phyloP scores from a whole-genome alignment of 2,329 filamentous ascomycete species.

The Botrytis cinerea region DNA sequence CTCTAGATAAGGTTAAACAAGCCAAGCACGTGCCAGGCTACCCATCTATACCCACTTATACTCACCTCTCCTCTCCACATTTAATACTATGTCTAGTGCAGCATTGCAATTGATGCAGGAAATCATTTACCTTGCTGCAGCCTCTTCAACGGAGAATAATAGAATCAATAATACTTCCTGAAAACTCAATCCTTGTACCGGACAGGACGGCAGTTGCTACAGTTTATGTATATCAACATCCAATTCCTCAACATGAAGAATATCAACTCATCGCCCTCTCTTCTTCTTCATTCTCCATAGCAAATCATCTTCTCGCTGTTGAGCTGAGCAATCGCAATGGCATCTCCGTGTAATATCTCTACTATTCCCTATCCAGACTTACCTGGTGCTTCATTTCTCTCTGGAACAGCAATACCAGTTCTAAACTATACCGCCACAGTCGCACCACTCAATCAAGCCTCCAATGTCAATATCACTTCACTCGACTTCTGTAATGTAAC shows the following conservation, averaged over 20 bases:
- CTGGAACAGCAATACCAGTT: not conserved
- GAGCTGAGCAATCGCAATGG: not conserved
- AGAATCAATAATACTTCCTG: too few species aligned
- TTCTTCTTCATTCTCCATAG: not conserved
- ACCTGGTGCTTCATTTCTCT: constrained; percentile 5
- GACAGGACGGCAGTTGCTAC: too few species aligned
- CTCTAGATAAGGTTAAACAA: too few species aligned
- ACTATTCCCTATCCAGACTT: not conserved
- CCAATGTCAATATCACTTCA: not conserved
- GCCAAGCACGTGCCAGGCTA: too few species aligned
- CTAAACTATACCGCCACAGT: not conserved
- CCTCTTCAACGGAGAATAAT: too few species aligned
- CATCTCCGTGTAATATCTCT: not conserved
- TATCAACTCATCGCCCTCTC: not conserved
- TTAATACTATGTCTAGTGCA: not conserved
- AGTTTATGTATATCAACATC: not conserved
- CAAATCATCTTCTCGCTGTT: not conserved
- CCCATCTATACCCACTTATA: too few species aligned
- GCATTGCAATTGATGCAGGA: too few species aligned
- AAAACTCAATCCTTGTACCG: too few species aligned
- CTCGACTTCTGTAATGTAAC: constrained; percentile 24
- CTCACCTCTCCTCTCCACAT: not conserved
- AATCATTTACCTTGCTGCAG: too few species aligned
- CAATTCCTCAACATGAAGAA: not conserved
- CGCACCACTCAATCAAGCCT: not conserved